Evolutionary conservation across 78 protist species (phyloP), one percentile per base, ranked within the genome.

Genomic region (Pelomyxa schiedti): DNA sequence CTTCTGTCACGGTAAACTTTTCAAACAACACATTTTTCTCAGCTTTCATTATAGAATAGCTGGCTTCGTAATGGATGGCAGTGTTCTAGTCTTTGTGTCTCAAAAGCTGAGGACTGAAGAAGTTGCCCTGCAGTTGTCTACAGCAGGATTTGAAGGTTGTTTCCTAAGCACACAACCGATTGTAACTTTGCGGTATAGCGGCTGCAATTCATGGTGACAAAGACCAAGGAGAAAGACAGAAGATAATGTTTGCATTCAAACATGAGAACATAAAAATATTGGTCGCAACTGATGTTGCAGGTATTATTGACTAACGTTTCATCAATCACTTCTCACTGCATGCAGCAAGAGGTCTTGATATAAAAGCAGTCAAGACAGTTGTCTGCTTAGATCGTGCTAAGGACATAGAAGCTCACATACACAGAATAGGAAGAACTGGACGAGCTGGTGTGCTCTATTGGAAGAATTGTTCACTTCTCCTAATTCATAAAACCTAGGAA

Each of bases 391-490:
- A 91, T 16, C 65, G 64, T 0, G 87, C 94, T 26, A 0, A 80
- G 26, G 78, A 85, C 38, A 79, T 91, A 28, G 93, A 90, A 35
- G 74, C 91, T n/a, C 94, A 92, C 72, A 84, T 88, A 29, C 95
- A 92, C 75, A 43, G 95, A 2, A 77, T 92, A 40, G 95, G 95
- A 22, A 76, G 95, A 39, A 91, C 94, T 8, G 94, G 95, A 1
- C 68, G 95, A 26, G 94, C 95, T 16, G 93, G 95, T 52, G 69
- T 35, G n/a, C n/a, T n/a, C n/a, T n/a, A n/a, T n/a, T n/a, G n/a
- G 7, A 1, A 8, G 7, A 63, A 67, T 32, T 66, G 69, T 7
- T n/a, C 53, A 37, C 3, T 28, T 8, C 16, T 6, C 5, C n/a
- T 75, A 74, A 26, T 70, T 24, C 4, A 39, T 72, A 66, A 35